Conservation (phyloP, 352 stramenopile species). For the Phytophthora rubi region DNA sequence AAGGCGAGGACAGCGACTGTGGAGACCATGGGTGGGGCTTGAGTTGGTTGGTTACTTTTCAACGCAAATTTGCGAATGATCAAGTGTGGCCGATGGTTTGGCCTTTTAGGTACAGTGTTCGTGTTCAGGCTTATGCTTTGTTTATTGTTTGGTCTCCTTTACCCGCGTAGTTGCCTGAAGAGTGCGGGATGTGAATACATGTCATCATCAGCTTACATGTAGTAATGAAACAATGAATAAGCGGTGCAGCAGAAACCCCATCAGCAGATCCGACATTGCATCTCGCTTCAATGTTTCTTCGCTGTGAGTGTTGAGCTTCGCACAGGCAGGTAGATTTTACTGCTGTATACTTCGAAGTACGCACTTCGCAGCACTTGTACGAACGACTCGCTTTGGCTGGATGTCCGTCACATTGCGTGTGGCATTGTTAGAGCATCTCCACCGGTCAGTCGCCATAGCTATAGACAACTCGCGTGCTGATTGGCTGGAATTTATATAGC, state of each 20-base stretch:
- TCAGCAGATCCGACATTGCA: neutral
- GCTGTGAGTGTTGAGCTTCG: neutral
- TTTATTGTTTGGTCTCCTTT: neutral
- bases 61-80: slow-evolving; percentile 19
- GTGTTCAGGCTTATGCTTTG: neutral
- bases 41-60: neutral
- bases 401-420: too few species aligned
- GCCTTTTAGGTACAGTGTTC: neutral
- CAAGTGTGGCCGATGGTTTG: neutral
- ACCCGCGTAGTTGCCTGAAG: neutral
- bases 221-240: neutral
- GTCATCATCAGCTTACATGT: neutral
- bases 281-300: neutral
- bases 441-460: too few species aligned
- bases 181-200: neutral
- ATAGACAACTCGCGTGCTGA: too few species aligned
- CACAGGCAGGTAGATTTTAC: too few species aligned
- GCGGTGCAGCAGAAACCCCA: neutral
- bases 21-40: slow-evolving; percentile 14
- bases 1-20: slow-evolving; percentile 3
- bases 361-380: too few species aligned
- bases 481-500: too few species aligned
- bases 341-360: too few species aligned
- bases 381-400: too few species aligned
- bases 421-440: too few species aligned